Conservation (phyloP, 106 monocot species). For the Dioscorea zingiberensis region DNA sequence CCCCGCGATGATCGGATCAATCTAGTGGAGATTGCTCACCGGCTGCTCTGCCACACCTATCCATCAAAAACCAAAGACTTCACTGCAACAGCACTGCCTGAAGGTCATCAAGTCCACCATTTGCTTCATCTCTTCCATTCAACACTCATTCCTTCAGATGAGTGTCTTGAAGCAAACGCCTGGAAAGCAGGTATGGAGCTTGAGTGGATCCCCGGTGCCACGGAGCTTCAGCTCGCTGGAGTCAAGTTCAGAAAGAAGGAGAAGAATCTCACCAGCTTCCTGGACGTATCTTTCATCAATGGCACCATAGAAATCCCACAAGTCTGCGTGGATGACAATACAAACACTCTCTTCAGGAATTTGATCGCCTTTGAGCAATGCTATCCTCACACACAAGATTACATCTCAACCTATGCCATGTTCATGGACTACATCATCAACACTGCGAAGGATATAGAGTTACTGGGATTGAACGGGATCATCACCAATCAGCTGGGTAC, state of each 20-base stretch:
- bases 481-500: slow-evolving; percentile 4
- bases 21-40: not conserved
- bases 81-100: not conserved
- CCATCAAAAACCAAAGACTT: not conserved
- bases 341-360: slow-evolving; percentile 8
- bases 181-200: not conserved
- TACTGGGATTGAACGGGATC: slow-evolving; percentile 5
- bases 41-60: not conserved
- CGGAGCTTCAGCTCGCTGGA: slow-evolving; percentile 18
- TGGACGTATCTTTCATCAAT: slow-evolving; percentile 14
- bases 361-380: slow-evolving; percentile 45
- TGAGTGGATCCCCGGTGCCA: slow-evolving; percentile 10
- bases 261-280: slow-evolving; percentile 17
- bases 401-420: slow-evolving; percentile 16
- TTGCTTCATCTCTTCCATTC: slow-evolving; percentile 15
- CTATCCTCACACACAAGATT: not conserved
- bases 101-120: not conserved
- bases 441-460: slow-evolving; percentile 6
- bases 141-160: not conserved
- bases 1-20: not conserved
- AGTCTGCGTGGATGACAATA: slow-evolving; percentile 13
- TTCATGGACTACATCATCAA: slow-evolving; percentile 29
- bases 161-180: not conserved
- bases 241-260: too few relatives aligned
- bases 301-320: slow-evolving; percentile 23